Percentiles rank a stretch among this genome's conserved stretches.
These are phyloP conservation scores for Nakazawaea laoshanensis DNA, from an alignment of 805 yeast species.

Conservation along the genomic window DNA sequence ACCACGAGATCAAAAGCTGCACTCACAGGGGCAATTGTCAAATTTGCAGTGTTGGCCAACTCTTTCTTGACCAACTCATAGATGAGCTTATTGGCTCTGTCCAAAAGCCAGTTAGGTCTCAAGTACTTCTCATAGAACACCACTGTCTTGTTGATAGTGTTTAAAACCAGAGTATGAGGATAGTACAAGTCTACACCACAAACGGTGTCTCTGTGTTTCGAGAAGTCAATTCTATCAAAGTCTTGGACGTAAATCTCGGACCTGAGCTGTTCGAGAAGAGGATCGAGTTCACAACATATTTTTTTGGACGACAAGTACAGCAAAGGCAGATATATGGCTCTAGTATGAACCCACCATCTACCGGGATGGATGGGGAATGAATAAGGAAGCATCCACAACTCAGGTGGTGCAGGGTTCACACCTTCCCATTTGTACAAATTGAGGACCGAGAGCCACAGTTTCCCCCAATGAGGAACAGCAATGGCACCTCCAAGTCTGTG, in stretches of 20 bases:
- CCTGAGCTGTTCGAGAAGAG: constrained; percentile 59
- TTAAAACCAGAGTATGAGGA: constrained; percentile 72
- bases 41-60: constrained; percentile 63
- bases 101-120: constrained; percentile 68
- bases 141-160: constrained; percentile 52
- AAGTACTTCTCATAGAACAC: constrained; percentile 60
- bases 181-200: constrained; percentile 91
- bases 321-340: constrained; percentile 83
- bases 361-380: constrained; percentile 83
- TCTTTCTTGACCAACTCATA: constrained; percentile 69
- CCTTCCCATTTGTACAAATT: constrained; percentile 92
- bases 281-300: constrained; percentile 50
- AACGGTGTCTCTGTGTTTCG: constrained; percentile 68
- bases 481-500: constrained; percentile 80
- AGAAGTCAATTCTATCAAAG: constrained; percentile 60
- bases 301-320: constrained; percentile 66
- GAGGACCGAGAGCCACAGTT: constrained; percentile 76
- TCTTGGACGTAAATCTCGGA: constrained; percentile 66
- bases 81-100: constrained; percentile 40
- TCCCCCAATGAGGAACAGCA: constrained; percentile 96
- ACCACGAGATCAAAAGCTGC: constrained; percentile 79
- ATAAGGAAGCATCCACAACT: constrained; percentile 83
- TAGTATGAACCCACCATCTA: constrained; percentile 98
- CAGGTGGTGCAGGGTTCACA: constrained; percentile 97
- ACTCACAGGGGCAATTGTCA: constrained; percentile 91